Evolutionary conservation across 106 monocot genomes (phyloP).

Genomic region (Allium cepa): DNA sequence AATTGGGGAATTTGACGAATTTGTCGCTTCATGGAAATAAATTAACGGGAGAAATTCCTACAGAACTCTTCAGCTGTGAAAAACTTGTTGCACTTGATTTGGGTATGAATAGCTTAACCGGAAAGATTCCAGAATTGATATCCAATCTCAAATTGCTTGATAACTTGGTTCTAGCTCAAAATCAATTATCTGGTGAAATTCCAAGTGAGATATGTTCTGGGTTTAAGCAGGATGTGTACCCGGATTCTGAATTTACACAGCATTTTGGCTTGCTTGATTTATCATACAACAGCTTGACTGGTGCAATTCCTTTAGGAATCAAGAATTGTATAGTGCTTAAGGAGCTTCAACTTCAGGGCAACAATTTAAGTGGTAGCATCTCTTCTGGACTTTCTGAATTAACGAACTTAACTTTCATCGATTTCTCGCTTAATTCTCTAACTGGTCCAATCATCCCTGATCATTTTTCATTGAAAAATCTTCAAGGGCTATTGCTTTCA

Average conservation of each 20-base stretch:
- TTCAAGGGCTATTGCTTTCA: conserved; percentile 75
- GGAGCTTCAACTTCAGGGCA: conserved; percentile 64
- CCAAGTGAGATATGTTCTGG: conserved; percentile 67
- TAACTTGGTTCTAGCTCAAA: conserved; percentile 71
- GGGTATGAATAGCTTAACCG: conserved; percentile 52
- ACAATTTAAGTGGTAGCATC: conserved; percentile 69
- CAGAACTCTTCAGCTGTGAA: conserved; percentile 62
- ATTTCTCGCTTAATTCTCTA: conserved; percentile 73
- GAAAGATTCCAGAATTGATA: conserved; percentile 54
- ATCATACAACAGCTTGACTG: conserved; percentile 57
- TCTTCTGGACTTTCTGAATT: conserved; percentile 54
- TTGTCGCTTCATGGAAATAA: conserved; percentile 76
- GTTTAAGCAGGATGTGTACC: conserved; percentile 43
- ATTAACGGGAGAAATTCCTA: conserved; percentile 66
- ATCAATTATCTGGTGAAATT: conserved; percentile 59
- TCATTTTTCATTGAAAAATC: conserved; percentile 32
- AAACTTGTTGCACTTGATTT: conserved; percentile 71
- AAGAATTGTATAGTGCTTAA: conserved; percentile 45
- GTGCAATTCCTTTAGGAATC: conserved; percentile 54
- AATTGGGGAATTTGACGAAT: conserved; percentile 69
- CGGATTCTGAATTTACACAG: conserved; percentile 83
- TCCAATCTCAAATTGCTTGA: conserved; percentile 63
- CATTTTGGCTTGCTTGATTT: conserved; percentile 86
- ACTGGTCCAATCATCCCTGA: conserved; percentile 36
- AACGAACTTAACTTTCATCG: conserved; percentile 51